Evolutionary conservation across 352 stramenopile species (phyloP), one percentile per base, ranked within the genome.

Genomic region (Globisporangium okanoganense): DNA sequence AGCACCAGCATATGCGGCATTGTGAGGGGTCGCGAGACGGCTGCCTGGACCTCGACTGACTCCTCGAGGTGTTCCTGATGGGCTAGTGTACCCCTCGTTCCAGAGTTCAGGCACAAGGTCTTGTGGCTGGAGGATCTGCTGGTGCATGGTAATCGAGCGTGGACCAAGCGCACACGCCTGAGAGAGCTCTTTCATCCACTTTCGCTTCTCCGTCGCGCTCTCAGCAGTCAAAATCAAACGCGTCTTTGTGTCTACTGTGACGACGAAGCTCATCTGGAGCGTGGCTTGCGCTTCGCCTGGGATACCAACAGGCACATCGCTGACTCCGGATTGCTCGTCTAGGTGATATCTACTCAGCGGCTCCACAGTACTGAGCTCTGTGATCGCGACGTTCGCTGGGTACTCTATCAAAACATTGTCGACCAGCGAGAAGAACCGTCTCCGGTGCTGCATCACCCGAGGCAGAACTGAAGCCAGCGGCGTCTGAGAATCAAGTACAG

Each of bases 101-200:
- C 36, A 38, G 48, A 35, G 33, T 6, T 31, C 27, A 57, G 9
- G 22, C 5, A 56, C 8, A 20, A 1, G 13, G 16, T 29, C 25
- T 20, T 49, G 29, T 8, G 45, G 25, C 25, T 44, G 55, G 18
- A 20, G 47, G 12, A 61, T 35, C 13, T 58, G 35, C 41, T 51
- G 40, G 16, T 69, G 62, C 25, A 61, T 20, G 10, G 54, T 41
- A 12, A 47, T 14, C 29, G 38, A 47, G 24, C 24, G 38, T 29
- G 54, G 44, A 47, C 61, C 41, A 61, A 56, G 7, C 9, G 18
- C n/a, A 16, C 61, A 61, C 35, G 71, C 68, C 22, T 76, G 50
- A 0, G 12, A 61, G 24, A 88, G 61, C 9, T 71, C 73, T 0
- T 41, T 25, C 70, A 83, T 76, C 79, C 79, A 87, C n/a, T 67